phyloP scores from a whole-genome alignment of 495 filamentous ascomycete genomes.

The Geoglossum glabrum region DNA sequence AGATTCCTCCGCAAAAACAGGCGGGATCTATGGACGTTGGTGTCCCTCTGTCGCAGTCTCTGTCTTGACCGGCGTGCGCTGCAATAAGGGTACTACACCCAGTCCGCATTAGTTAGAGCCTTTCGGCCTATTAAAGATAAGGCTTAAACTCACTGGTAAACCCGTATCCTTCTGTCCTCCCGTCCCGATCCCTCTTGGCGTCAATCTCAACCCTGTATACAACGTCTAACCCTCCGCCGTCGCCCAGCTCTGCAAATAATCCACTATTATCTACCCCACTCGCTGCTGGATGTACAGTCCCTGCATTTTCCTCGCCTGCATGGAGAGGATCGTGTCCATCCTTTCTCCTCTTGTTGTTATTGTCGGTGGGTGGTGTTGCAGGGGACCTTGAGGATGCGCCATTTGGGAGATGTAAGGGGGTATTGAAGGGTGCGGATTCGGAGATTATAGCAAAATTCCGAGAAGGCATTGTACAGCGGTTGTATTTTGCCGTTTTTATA shows the following conservation, averaged over 20 bases:
- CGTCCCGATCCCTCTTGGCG: conserved; percentile 36
- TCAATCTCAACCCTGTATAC: conserved; percentile 50
- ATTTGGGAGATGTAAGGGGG: neutral
- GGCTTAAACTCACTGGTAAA: conserved; percentile 24
- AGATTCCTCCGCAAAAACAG: no score
- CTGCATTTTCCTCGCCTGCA: conserved; percentile 40
- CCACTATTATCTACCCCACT: conserved; percentile 26
- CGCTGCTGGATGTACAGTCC: conserved; percentile 43
- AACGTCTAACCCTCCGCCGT: conserved; percentile 37
- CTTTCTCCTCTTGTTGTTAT: conserved; percentile 24
- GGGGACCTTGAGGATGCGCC: neutral
- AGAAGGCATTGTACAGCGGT: conserved; percentile 76
- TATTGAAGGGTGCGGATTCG: conserved; percentile 22
- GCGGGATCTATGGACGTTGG: no score
- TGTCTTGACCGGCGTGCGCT: no score
- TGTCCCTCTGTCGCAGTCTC: no score
- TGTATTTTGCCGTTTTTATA: conserved; percentile 44
- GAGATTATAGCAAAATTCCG: conserved; percentile 76
- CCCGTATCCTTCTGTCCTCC: conserved; percentile 46
- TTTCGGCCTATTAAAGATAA: no score
- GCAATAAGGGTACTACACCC: no score
- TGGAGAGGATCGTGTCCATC: conserved; percentile 43
- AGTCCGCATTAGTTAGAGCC: no score
- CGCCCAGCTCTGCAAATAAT: conserved; percentile 21
- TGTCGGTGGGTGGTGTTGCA: neutral